A percentile compares a stretch with the other conserved stretches of the same genome.
Evolutionary conservation across 2,329 filamentous ascomycete genomes (phyloP).

Genomic region (Clonostachys rhizophaga): DNA sequence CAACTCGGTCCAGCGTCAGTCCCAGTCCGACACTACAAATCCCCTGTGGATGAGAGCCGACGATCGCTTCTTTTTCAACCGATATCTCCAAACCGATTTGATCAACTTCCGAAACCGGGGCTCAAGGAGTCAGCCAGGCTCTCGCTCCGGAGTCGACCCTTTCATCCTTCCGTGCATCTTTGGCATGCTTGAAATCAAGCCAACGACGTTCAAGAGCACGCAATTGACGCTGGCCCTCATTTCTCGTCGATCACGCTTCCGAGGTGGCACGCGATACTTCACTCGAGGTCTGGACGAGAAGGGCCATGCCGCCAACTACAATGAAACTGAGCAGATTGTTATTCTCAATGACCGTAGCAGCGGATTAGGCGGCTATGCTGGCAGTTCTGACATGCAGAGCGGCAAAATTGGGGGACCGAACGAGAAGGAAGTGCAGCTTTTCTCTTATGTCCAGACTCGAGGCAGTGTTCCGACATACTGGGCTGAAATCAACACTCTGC

Average conservation of each 20-base stretch:
- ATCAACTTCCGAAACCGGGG: slow-evolving; percentile 76
- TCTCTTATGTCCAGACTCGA: slow-evolving; percentile 94
- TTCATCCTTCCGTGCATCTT: slow-evolving; percentile 96
- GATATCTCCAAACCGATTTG: slow-evolving; percentile 83
- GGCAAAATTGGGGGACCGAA: slow-evolving; percentile 56
- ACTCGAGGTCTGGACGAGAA: slow-evolving; percentile 90
- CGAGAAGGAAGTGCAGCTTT: slow-evolving; percentile 76
- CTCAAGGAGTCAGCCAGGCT: slow-evolving; percentile 58
- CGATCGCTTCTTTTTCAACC: slow-evolving; percentile 99
- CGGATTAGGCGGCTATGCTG: slow-evolving; percentile 75
- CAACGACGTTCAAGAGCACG: slow-evolving; percentile 79
- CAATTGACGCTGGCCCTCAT: slow-evolving; percentile 83
- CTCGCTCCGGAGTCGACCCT: slow-evolving; percentile 76
- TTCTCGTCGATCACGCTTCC: slow-evolving; percentile 80
- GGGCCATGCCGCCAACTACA: slow-evolving; percentile 97
- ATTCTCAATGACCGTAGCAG: slow-evolving; percentile 79
- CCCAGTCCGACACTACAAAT: slow-evolving; percentile 63
- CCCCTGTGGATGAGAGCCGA: slow-evolving; percentile 91
- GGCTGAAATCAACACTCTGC: slow-evolving; percentile 90
- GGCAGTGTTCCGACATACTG: slow-evolving; percentile 95
- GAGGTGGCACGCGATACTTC: slow-evolving; percentile 91
- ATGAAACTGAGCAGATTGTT: slow-evolving; percentile 93
- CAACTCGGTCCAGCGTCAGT: slow-evolving; percentile 93
- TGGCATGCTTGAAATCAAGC: slow-evolving; percentile 88
- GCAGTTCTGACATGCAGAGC: slow-evolving; percentile 71